A percentile compares a stretch with the other conserved stretches of the same genome.
Evolutionary conservation across 2,329 filamentous ascomycete genomes (phyloP).

Genomic region (Plectosphaerella sp.): DNA sequence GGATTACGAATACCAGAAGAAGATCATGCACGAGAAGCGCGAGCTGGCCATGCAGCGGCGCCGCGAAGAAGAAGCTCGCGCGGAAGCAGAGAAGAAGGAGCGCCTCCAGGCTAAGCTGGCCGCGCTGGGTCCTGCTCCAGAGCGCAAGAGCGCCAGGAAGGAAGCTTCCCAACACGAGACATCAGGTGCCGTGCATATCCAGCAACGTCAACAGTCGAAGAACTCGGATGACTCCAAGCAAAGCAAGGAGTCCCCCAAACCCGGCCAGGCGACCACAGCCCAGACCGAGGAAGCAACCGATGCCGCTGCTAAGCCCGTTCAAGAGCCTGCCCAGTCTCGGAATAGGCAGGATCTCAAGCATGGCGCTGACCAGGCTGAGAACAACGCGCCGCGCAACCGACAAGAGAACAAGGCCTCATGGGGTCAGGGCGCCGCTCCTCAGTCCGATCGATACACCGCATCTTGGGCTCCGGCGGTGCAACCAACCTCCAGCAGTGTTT

Average conservation of each 20-base stretch:
- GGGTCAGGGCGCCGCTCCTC: conserved; percentile 16
- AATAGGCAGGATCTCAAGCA: background rate
- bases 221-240: conserved; percentile 5
- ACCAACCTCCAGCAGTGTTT: conserved; percentile 56
- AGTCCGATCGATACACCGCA: conserved; percentile 43
- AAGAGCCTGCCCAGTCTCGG: background rate
- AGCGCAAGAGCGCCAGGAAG: conserved; percentile 55
- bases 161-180: conserved; percentile 38
- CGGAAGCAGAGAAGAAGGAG: conserved; percentile 67
- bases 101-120: conserved; percentile 70
- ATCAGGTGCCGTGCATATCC: conserved; percentile 21
- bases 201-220: conserved; percentile 12
- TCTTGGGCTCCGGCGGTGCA: conserved; percentile 45
- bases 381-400: background rate
- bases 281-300: background rate
- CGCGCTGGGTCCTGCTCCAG: conserved; percentile 61
- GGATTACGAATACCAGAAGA: conserved; percentile 60
- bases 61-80: conserved; percentile 64
- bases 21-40: conserved; percentile 67
- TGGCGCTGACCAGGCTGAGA: background rate
- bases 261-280: background rate
- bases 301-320: background rate
- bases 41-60: conserved; percentile 66
- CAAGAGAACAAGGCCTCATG: conserved; percentile 15
- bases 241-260: background rate